Base-by-base conservation (phyloP, 768 basidiomycete genomes). In the Lyophyllum semitale region DNA sequence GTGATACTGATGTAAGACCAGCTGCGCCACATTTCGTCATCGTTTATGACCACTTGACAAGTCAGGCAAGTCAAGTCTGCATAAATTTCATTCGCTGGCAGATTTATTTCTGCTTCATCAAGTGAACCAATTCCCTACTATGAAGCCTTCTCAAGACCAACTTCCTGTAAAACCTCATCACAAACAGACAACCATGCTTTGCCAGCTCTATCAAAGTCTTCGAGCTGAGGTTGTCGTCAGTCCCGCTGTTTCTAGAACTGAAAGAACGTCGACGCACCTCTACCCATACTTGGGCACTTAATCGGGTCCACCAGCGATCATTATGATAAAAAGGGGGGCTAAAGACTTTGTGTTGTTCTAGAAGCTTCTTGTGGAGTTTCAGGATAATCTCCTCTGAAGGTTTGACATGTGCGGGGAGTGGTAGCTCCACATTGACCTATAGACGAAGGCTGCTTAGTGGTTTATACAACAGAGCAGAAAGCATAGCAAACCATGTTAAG, bases 401-500 rank as follows among this genome's bases (percentile, higher is more conserved):
- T 18, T 56, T 59, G 1, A 73, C 47, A 26, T 53, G 53, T 0
- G 45, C 53, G 3, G 78, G 69, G 17, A 80, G 64, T 0, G 78
- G 78, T 2, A 80, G 62, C 38, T 71, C 71, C 0, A 80, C 74
- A 57, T 78, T 77, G 9, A 73, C 72, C 77, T 78, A 33, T 4
- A 32, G 17, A 48, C n/a, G 45, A 38, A 8, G 25, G 9, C 12
- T 9, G 11, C 27, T 26, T n/a, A 11, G 27, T 41, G 44, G 13
- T 25, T 25, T n/a, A 18, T 4, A 45, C 18, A 46, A 25, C 23
- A 25, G 30, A 37, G 20, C n/a, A 11, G 15, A 22, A 51, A 4
- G n/a, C n/a, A 43, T 33, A 22, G 56, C 63, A 8, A 32, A 89
- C 91, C 91, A 95, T 93, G 59, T 81, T 85, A 15, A 85, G 70